phyloP scores from a whole-genome alignment of 2,329 filamentous ascomycete species.

The Plectosphaerella plurivora region DNA sequence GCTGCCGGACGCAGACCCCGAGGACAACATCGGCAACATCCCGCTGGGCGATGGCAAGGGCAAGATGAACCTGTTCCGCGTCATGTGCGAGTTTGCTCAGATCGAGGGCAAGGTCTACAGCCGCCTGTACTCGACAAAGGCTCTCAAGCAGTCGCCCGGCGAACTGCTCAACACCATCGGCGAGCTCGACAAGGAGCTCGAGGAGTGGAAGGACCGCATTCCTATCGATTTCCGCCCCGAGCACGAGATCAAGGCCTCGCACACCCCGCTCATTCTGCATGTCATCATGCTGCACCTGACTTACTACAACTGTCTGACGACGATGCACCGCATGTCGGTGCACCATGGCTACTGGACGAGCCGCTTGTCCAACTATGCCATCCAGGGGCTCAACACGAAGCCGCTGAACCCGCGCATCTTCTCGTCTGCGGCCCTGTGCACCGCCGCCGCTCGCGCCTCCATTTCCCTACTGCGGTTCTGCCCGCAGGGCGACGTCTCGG shows the following conservation, averaged over 20 bases:
- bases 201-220: constrained; percentile 95
- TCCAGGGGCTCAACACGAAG: constrained; percentile 85
- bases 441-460: constrained; percentile 85
- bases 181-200: constrained; percentile 82
- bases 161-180: constrained; percentile 94
- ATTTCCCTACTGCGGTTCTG: constrained; percentile 95
- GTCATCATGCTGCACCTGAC: constrained; percentile 92
- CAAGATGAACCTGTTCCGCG: constrained; percentile 91
- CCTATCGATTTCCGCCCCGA: constrained; percentile 96
- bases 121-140: constrained; percentile 86
- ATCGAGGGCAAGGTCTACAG: constrained; percentile 96
- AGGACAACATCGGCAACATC: constrained; percentile 92
- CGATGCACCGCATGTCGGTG: constrained; percentile 96
- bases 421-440: constrained; percentile 87
- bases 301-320: constrained; percentile 97
- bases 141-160: constrained; percentile 85
- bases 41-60: constrained; percentile 82
- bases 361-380: constrained; percentile 87
- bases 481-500: constrained; percentile 89
- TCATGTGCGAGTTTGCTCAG: constrained; percentile 85
- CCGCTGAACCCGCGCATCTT: constrained; percentile 93
- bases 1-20: constrained; percentile 82
- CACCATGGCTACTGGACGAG: constrained; percentile 99
- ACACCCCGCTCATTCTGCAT: constrained; percentile 90
- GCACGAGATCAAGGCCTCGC: constrained; percentile 88